phyloP scores from a whole-genome alignment of 305 asterid species.

The Caryopteris hybrid region DNA sequence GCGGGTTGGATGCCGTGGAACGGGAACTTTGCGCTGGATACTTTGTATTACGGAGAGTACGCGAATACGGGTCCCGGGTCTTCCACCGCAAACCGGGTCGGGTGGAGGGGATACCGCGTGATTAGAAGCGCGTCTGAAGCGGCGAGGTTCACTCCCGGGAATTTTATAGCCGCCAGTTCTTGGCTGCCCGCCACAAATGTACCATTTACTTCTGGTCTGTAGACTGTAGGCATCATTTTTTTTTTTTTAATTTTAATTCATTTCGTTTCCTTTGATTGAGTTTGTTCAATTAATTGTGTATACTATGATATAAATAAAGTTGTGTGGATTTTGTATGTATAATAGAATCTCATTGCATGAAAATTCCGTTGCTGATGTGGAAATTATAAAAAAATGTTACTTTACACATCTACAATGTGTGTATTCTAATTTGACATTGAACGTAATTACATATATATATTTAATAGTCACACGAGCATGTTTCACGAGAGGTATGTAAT shows the following conservation, averaged over 20 bases:
- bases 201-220: constrained; percentile 69
- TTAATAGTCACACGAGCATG: no score
- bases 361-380: no score
- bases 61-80: constrained; percentile 83
- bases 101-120: constrained; percentile 73
- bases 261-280: not conserved
- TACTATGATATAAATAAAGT: no score
- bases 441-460: no score
- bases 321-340: no score
- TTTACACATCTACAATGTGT: no score
- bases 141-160: constrained; percentile 53
- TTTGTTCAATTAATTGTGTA: not conserved
- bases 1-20: constrained; percentile 91
- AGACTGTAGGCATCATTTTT: not conserved
- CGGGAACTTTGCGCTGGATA: constrained; percentile 65
- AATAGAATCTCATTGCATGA: no score
- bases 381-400: no score
- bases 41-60: constrained; percentile 81
- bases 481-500: no score
- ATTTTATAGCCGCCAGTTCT: constrained; percentile 61
- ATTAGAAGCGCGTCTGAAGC: constrained; percentile 68
- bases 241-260: not conserved
- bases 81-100: constrained; percentile 60
- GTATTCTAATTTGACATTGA: no score
- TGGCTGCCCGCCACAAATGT: constrained; percentile 72